A percentile compares a stretch with the other conserved stretches of the same genome.
Conservation (phyloP, 75 land plant species). For the Chamaecyparis obtusa region DNA sequence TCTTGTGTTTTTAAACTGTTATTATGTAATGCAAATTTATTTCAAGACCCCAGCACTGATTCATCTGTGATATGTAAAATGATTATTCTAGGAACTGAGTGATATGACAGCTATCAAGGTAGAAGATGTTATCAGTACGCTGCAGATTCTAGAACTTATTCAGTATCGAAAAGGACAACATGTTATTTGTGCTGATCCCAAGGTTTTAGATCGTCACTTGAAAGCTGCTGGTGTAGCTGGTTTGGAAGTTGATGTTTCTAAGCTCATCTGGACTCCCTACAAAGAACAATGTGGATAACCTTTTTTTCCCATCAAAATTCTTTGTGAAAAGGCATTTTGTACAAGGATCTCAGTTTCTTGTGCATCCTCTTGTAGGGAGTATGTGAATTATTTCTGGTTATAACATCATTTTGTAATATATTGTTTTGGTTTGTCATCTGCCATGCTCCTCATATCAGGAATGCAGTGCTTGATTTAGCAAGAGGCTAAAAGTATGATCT, state of each 20-base stretch:
- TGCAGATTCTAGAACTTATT: constrained; percentile 64
- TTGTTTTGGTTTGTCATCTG: neutral
- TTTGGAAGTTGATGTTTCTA: constrained; percentile 85
- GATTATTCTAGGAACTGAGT: constrained; percentile 39
- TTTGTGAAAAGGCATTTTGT: neutral
- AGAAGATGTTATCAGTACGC: constrained; percentile 46
- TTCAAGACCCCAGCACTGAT: neutral
- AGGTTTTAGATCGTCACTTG: constrained; percentile 88
- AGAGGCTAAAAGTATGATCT: neutral
- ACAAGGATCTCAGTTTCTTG: neutral
- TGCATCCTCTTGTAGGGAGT: neutral
- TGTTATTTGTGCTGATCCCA: constrained; percentile 95
- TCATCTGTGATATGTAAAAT: neutral
- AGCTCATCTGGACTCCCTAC: constrained; percentile 97
- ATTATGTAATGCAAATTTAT: neutral
- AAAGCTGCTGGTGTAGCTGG: constrained; percentile 94
- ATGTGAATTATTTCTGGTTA: neutral
- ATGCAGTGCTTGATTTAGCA: neutral
- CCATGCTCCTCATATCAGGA: neutral
- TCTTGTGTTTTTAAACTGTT: neutral
- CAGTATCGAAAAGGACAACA: constrained; percentile 96
- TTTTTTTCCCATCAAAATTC: neutral
- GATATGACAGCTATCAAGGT: constrained; percentile 52
- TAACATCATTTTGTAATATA: neutral
- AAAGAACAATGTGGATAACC: constrained; percentile 74